These are phyloP conservation scores for Flueggea neowawraea DNA, from an alignment of 441 rosid species.

Conservation along the genomic window DNA sequence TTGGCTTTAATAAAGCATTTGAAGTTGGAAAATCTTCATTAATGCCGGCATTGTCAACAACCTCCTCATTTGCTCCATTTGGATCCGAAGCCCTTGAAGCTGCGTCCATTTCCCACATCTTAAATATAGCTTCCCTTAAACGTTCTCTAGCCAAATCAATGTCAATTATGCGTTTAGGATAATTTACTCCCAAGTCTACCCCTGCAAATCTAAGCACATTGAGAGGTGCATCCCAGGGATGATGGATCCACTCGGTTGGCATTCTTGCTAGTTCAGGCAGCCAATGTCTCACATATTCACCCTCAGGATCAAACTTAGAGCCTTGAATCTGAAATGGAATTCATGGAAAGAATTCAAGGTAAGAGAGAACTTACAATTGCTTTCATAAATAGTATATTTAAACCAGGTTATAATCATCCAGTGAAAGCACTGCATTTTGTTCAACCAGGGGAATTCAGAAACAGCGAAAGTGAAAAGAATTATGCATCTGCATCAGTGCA, in stretches of 20 bases:
- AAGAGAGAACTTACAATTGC: not conserved
- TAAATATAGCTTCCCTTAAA: conserved; percentile 65
- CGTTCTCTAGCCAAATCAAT: conserved; percentile 65
- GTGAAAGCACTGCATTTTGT: no score
- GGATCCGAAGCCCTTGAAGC: conserved; percentile 39
- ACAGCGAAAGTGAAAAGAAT: no score
- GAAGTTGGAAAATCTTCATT: conserved; percentile 29
- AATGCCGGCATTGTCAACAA: conserved; percentile 58
- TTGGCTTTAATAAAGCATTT: conserved; percentile 38
- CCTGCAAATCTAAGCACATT: conserved; percentile 68
- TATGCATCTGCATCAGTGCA: no score
- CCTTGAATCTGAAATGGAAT: conserved; percentile 68
- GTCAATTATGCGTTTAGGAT: conserved; percentile 70
- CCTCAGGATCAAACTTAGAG: conserved; percentile 70
- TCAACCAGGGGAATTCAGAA: no score
- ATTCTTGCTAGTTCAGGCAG: conserved; percentile 87
- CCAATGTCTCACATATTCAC: conserved; percentile 89
- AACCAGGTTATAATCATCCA: no score
- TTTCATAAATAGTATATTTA: not conserved
- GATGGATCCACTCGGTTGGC: conserved; percentile 93
- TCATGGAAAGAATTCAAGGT: conserved; percentile 5
- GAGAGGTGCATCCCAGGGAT: conserved; percentile 85
- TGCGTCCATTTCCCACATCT: conserved; percentile 74
- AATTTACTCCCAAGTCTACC: conserved; percentile 80
- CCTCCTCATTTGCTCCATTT: conserved; percentile 46